These are phyloP conservation scores for Exophiala calicioides DNA, from an alignment of 2,329 filamentous ascomycete genomes.

Conservation along the genomic window DNA sequence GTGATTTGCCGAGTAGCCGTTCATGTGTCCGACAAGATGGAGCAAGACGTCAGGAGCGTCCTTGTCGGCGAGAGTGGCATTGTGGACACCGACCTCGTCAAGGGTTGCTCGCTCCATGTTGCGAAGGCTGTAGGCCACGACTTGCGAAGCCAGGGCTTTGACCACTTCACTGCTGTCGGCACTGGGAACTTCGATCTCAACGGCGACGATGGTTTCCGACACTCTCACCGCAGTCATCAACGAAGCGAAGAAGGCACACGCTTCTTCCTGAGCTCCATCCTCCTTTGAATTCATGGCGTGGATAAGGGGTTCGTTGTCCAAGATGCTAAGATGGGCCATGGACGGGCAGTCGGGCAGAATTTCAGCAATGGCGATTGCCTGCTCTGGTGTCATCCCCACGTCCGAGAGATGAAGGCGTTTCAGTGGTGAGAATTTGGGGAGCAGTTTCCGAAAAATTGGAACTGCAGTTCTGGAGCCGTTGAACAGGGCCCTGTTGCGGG, in stretches of 20 bases:
- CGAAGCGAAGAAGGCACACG: constrained; percentile 89
- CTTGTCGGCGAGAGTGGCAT: constrained; percentile 51
- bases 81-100: constrained; percentile 55
- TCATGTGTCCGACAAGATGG: constrained; percentile 76
- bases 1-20: constrained; percentile 51
- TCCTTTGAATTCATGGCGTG: constrained; percentile 73
- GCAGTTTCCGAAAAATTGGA: constrained; percentile 73
- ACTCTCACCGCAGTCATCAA: constrained; percentile 84
- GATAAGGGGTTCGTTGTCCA: constrained; percentile 75
- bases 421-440: constrained; percentile 74
- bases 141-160: constrained; percentile 86
- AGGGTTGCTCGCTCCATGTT: constrained; percentile 83
- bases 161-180: constrained; percentile 84
- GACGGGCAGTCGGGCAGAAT: constrained; percentile 79
- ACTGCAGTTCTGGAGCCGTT: constrained; percentile 71
- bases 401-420: constrained; percentile 86
- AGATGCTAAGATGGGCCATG: constrained; percentile 81
- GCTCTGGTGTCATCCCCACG: constrained; percentile 79
- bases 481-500: constrained; percentile 83
- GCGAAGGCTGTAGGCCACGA: constrained; percentile 89
- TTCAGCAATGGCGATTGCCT: constrained; percentile 88
- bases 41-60: constrained; percentile 80
- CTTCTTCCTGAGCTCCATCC: constrained; percentile 83
- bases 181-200: constrained; percentile 87
- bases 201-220: constrained; percentile 78